Base-by-base conservation (phyloP, 345 rosid genomes). In the Acer campestre region DNA sequence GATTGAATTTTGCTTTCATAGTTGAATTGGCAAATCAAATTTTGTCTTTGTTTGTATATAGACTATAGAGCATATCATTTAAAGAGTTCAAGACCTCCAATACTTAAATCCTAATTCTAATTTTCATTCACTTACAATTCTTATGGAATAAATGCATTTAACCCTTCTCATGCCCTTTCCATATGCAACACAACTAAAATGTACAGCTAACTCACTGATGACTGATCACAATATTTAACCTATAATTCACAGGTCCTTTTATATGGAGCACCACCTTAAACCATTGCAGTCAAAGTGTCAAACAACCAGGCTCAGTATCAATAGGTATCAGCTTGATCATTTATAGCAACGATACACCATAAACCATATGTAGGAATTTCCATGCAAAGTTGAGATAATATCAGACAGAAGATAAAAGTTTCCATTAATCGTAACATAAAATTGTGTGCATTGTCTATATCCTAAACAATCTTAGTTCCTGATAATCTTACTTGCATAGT, bases 401-500 rank as follows among this genome's bases (percentile, higher is more conserved):
- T 29, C 14, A 14, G 14, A 55, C n/a, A 64, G 25, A 69, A 63
- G 63, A 46, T 42, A 29, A 78, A 75, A 75, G 2, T 42, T 22
- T 13, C 67, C 6, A 48, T 49, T 29, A 13, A 20, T 35, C 38
- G 35, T 6, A 1, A 35, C n/a, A 27, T 20, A 35, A 70, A 68
- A 40, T 48, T 3, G 48, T 22, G 25, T 25, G 31, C 31, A 7
- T 10, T 58, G 51, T 17, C 23, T 55, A 17, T 62, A 17, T 16
- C 68, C 40, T 62, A 35, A 51, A 40, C 12, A 11, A 80, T 76
- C 10, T 63, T 63, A 44, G 49, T 62, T 53, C 25, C 35, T 23
- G 18, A 68, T 48, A 46, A 63, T 67, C 88, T 82, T 79, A 91
- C 96, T 76, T 90, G 84, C 88, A 82, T 85, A 8, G 91, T 91